Base-by-base conservation (phyloP, 495 filamentous ascomycete species). In the Echria macrotheca region DNA sequence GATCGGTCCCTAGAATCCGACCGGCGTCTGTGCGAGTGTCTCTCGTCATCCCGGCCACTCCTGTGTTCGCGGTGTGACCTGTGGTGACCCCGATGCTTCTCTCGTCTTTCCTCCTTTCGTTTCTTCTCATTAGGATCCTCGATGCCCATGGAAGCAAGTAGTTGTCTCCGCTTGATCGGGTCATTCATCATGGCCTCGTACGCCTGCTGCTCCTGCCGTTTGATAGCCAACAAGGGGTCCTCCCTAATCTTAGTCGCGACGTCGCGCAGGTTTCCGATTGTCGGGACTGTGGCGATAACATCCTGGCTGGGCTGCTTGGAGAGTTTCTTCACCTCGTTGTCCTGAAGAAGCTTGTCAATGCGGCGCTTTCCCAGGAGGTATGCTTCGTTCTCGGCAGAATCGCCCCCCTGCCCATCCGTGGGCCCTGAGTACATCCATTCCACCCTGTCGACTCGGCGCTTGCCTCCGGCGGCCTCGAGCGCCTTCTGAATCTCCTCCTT, bases 371-470 rank as follows among this genome's bases (percentile, higher is more conserved):
- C 93, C 12, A 98, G 75, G 5, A 98, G 68, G 61, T 95, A 97
- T 6, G 86, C 89, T 57, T 98, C 93, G 78, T 86, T 89, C 67
- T 97, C 94, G 63, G 95, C 91, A 0, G 84, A 85, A 48, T 88
- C 89, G 39, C 89, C 87, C 17, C 75, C 78, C 55, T 85, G 83
- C 21, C 86, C 88, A 54, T 79, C 82, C 28, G 85, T 84, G 7
- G 93, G 89, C 1, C 90, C 93, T 55, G 81, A 74, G 68, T 98
- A 98, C 88, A 98, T 95, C 87, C 94, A 98, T 58, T 98, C 91
- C 15, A 98, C 93, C 10, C 89, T 80, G 53, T 89, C 82, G 2
- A 82, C 61, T 26, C 80, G 77, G 49, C 81, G 85, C 49, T 78
- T 76, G 14, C 90, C 89, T 25, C 94, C 94, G 10, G 89, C 85